These are phyloP conservation scores for Penicillium roqueforti DNA, from an alignment of 495 filamentous ascomycete genomes.

Conservation along the genomic window DNA sequence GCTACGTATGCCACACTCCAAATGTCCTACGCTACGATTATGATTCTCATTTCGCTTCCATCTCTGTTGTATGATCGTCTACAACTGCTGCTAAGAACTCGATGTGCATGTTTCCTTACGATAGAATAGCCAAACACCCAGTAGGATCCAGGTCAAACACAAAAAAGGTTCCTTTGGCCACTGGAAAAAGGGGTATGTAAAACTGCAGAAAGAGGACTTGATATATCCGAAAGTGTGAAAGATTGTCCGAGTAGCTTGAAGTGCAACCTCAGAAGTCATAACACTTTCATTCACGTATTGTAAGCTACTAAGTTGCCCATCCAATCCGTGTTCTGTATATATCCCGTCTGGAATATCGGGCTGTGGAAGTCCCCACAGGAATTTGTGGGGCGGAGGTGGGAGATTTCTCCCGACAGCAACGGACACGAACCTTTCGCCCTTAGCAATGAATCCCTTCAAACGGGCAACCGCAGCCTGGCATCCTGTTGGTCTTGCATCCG, in stretches of 20 bases:
- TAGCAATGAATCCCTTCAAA: slow-evolving; percentile 18
- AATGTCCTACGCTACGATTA: neutral
- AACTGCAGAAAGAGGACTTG: neutral
- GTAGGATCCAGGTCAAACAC: no score
- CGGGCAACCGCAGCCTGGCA: slow-evolving; percentile 21
- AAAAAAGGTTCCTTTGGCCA: no score
- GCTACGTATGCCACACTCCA: neutral
- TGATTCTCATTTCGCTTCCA: no score
- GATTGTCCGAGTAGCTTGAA: neutral
- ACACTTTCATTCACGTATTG: neutral
- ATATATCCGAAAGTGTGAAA: neutral
- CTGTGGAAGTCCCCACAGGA: neutral
- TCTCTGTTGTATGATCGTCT: no score
- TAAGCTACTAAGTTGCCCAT: neutral
- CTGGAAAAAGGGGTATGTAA: neutral
- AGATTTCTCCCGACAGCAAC: neutral
- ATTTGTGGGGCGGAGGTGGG: neutral
- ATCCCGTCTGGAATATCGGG: no score
- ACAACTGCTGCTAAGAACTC: no score
- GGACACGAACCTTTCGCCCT: neutral
- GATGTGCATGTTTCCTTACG: no score
- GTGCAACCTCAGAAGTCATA: neutral
- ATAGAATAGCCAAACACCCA: no score
- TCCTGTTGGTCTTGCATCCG: slow-evolving; percentile 44
- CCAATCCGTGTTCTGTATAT: neutral